These are phyloP conservation scores for Russula vinacea DNA, from an alignment of 768 basidiomycete species.

Conservation along the genomic window DNA sequence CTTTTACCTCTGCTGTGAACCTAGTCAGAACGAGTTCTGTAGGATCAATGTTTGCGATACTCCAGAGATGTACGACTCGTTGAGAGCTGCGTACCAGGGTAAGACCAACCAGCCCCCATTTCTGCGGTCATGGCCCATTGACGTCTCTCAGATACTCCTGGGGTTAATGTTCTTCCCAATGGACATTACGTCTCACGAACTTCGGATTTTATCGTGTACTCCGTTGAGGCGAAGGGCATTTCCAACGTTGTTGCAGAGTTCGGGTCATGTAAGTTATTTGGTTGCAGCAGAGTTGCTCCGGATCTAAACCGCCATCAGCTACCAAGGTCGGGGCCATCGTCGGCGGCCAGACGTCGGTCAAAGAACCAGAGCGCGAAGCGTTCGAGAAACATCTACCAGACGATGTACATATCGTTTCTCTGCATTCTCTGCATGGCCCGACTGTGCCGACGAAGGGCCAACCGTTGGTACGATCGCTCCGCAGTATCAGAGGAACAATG, in stretches of 20 bases:
- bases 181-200: slow-evolving; percentile 86
- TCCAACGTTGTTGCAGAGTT: slow-evolving; percentile 78
- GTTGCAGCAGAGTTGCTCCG: not conserved
- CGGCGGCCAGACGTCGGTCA: slow-evolving; percentile 94
- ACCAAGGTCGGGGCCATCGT: slow-evolving; percentile 92
- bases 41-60: slow-evolving; percentile 91
- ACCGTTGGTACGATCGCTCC: slow-evolving; percentile 62
- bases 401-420: slow-evolving; percentile 86
- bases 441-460: slow-evolving; percentile 84
- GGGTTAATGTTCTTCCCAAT: slow-evolving; percentile 64
- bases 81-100: slow-evolving; percentile 65
- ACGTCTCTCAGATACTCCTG: slow-evolving; percentile 46
- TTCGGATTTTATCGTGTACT: slow-evolving; percentile 92
- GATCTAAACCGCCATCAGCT: slow-evolving; percentile 44
- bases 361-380: slow-evolving; percentile 86
- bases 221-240: slow-evolving; percentile 90
- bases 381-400: slow-evolving; percentile 84
- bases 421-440: slow-evolving; percentile 94
- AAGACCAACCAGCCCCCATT: not conserved
- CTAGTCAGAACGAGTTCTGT: slow-evolving; percentile 18
- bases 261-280: slow-evolving; percentile 74
- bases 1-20: not conserved
- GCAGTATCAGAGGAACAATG: not conserved
- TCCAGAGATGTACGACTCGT: slow-evolving; percentile 64
- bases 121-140: not conserved